phyloP scores from a whole-genome alignment of 1,284 basidiomycete genomes.

The Puccinia polysora region DNA sequence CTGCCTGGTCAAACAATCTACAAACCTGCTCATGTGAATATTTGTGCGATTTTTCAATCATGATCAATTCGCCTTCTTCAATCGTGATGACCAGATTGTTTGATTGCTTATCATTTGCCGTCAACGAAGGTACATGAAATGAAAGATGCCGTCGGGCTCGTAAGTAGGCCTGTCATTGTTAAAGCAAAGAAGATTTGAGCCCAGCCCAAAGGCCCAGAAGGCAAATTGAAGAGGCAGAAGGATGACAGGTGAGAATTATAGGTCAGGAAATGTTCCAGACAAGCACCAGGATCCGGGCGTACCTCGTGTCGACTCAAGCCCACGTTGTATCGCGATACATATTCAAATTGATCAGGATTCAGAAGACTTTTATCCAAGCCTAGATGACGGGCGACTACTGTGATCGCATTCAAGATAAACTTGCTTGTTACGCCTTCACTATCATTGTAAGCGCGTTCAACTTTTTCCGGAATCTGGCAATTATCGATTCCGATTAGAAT shows the following conservation, averaged over 20 bases:
- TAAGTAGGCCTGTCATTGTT: slow-evolving; percentile 28
- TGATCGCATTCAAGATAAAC: slow-evolving; percentile 89
- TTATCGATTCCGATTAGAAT: slow-evolving; percentile 76
- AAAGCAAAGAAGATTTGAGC: not conserved
- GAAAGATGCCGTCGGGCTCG: slow-evolving; percentile 30
- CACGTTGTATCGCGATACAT: slow-evolving; percentile 72
- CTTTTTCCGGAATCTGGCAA: slow-evolving; percentile 63
- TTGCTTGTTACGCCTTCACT: slow-evolving; percentile 64
- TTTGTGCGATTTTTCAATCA: slow-evolving; percentile 85
- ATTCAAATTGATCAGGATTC: slow-evolving; percentile 70
- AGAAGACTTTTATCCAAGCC: slow-evolving; percentile 57
- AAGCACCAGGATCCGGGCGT: slow-evolving; percentile 51
- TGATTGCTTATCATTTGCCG: slow-evolving; percentile 29
- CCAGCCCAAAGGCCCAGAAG: no score
- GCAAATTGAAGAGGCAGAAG: no score
- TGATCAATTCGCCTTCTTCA: slow-evolving; percentile 66
- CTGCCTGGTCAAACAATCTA: slow-evolving; percentile 68
- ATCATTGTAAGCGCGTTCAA: slow-evolving; percentile 63
- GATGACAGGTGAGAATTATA: no score
- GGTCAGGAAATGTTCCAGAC: slow-evolving; percentile 23
- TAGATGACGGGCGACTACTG: slow-evolving; percentile 55
- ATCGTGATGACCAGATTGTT: slow-evolving; percentile 46
- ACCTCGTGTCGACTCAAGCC: slow-evolving; percentile 58
- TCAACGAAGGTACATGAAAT: slow-evolving; percentile 6
- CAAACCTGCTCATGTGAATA: slow-evolving; percentile 69